A percentile compares a stretch with the other conserved stretches of the same genome.
phyloP scores from a whole-genome alignment of 2,329 filamentous ascomycete species.

The Penicillium rolfsii region DNA sequence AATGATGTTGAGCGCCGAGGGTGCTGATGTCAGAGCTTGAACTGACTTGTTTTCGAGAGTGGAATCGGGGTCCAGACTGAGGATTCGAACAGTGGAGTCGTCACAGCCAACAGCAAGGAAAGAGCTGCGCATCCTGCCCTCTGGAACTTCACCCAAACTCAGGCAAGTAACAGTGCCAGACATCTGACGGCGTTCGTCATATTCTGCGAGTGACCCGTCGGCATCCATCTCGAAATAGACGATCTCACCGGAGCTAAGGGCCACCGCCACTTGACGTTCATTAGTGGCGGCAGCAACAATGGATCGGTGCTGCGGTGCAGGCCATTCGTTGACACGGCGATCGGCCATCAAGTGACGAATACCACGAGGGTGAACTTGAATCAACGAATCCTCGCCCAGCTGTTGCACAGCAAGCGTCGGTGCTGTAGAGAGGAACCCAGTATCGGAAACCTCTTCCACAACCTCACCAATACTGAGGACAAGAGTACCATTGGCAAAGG shows the following conservation, averaged over 20 bases:
- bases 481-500: conserved; percentile 84
- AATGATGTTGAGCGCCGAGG: conserved; percentile 87
- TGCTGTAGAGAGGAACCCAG: conserved; percentile 85
- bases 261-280: conserved; percentile 87
- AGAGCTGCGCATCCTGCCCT: conserved; percentile 83
- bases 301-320: conserved; percentile 86
- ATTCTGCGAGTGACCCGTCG: conserved; percentile 88
- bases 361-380: conserved; percentile 95
- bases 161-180: conserved; percentile 92
- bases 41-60: conserved; percentile 93
- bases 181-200: conserved; percentile 94
- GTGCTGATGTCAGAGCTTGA: conserved; percentile 87
- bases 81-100: conserved; percentile 90
- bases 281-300: conserved; percentile 96
- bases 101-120: conserved; percentile 97
- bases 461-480: conserved; percentile 96
- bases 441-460: conserved; percentile 92
- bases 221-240: conserved; percentile 97
- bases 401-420: conserved; percentile 92
- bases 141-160: conserved; percentile 90
- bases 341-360: conserved; percentile 84
- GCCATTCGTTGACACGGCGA: conserved; percentile 86
- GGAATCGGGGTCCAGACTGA: conserved; percentile 86
- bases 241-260: conserved; percentile 92
- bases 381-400: conserved; percentile 86